Evolutionary conservation across 2,329 filamentous ascomycete genomes (phyloP).

Genomic region (Apiospora aurea): DNA sequence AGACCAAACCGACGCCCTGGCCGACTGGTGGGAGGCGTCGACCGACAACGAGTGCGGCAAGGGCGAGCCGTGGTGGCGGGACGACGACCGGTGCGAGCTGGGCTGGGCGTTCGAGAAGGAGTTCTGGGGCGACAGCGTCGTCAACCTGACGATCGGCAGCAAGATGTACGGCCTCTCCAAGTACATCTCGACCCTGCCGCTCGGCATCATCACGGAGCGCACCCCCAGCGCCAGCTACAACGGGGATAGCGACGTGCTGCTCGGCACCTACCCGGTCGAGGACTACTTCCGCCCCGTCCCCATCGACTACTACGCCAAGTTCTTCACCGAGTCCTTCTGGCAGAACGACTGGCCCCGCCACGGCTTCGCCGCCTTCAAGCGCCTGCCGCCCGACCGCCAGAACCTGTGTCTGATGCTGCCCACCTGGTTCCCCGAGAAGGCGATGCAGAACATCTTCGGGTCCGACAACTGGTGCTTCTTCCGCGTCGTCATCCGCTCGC

Average conservation of each 20-base stretch:
- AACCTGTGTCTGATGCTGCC: slow-evolving; percentile 10
- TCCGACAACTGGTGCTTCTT: slow-evolving; percentile 27
- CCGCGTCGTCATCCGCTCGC: slow-evolving; percentile 5
- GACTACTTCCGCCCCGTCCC: slow-evolving; percentile 30
- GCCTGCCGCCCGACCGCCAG: slow-evolving; percentile 24
- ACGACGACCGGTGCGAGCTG: slow-evolving; percentile 15
- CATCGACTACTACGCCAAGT: slow-evolving; percentile 32
- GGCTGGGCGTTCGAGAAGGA: slow-evolving; percentile 27
- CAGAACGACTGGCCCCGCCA: slow-evolving; percentile 29
- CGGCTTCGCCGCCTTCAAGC: slow-evolving; percentile 32
- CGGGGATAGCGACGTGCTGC: background rate
- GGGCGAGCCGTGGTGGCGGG: slow-evolving; percentile 25
- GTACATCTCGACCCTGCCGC: background rate
- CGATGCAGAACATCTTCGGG: slow-evolving; percentile 14
- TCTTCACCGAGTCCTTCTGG: slow-evolving; percentile 41
- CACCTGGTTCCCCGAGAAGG: background rate
- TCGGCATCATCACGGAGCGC: background rate
- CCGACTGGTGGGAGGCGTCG: background rate
- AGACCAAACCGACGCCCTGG: background rate
- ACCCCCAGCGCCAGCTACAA: too few relatives aligned
- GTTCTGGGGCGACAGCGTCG: slow-evolving; percentile 16
- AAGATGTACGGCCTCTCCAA: background rate
- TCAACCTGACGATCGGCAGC: background rate
- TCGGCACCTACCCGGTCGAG: background rate
- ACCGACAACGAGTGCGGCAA: background rate